Evolutionary conservation across 2,329 filamentous ascomycete species (phyloP), one percentile per base, ranked within the genome.

Genomic region (Neurospora sp.): DNA sequence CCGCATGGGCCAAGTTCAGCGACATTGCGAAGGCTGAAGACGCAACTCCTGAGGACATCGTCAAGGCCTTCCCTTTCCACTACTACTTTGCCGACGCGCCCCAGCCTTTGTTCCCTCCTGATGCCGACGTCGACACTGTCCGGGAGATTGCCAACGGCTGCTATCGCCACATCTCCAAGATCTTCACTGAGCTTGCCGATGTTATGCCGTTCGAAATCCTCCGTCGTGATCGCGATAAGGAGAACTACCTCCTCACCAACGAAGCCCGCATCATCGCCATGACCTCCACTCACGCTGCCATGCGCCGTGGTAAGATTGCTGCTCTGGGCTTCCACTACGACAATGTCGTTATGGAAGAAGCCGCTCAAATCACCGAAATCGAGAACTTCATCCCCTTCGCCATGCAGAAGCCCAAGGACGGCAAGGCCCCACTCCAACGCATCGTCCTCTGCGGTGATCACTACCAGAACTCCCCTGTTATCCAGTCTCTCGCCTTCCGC

Each of bases 201-300:
- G 95, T 97, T 66, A 87, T 94, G 74, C 96, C 96, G 0, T 99
- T 99, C 77, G 96, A 99, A 81, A 94, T 99, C 67, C 82, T 99
- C 69, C 89, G 93, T 68, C 90, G 91, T 69, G 92, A 94, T 73
- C 89, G 92, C 41, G 96, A 99, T 78, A 97, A 96, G 82, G 91
- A 94, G 68, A 98, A 98, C 79, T 99, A 99, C 77, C 88, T 99
- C 6, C 87, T 99, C 40, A 91, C 93, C 6, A 97, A 93, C 76
- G 95, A 98, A 80, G 96, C 96, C n/a, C 90, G 96, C 41, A 96
- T 99, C 72, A 91, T 99, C 73, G 96, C 96, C 70, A 99, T 99
- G 96, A 99, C 96, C 19, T 96, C 94, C 4, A 99, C 96, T 0
- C 96, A 99, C 79, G 96, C 96, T 4, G 96, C 96, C 1, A 99